Evolutionary conservation across 768 basidiomycete species (phyloP).

Genomic region (Pisolithus microcarpus): DNA sequence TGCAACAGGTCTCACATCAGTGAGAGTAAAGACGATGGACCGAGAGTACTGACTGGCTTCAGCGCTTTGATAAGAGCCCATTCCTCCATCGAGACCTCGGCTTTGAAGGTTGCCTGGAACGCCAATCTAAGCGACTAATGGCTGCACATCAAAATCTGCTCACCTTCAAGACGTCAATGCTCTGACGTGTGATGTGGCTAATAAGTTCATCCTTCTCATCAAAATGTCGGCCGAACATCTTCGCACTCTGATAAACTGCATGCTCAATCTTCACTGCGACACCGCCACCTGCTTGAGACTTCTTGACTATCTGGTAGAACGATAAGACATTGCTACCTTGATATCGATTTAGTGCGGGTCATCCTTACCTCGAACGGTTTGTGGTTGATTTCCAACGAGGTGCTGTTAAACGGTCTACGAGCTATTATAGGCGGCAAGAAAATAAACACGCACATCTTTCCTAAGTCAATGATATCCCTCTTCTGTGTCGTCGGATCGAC

Average conservation of each 20-base stretch:
- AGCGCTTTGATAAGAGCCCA: slow-evolving; percentile 88
- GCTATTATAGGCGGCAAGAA: neutral
- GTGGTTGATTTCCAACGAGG: slow-evolving; percentile 96
- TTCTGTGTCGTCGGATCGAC: slow-evolving; percentile 81
- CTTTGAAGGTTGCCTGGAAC: slow-evolving; percentile 71
- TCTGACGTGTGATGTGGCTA: slow-evolving; percentile 84
- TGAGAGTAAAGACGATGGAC: neutral
- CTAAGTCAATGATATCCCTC: slow-evolving; percentile 86
- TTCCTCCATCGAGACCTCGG: slow-evolving; percentile 84
- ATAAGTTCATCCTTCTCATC: slow-evolving; percentile 92
- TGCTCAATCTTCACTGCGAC: slow-evolving; percentile 99
- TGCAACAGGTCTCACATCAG: slow-evolving; percentile 10
- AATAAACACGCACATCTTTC: slow-evolving; percentile 71
- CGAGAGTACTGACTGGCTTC: slow-evolving; percentile 53
- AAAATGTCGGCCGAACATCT: slow-evolving; percentile 94
- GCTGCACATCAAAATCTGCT: neutral
- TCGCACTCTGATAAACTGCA: slow-evolving; percentile 90
- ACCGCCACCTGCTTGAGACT: slow-evolving; percentile 88
- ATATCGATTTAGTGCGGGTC: neutral
- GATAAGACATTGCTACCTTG: neutral
- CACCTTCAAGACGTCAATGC: slow-evolving; percentile 94
- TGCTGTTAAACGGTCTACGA: slow-evolving; percentile 38
- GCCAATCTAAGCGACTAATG: slow-evolving; percentile 5
- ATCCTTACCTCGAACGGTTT: slow-evolving; percentile 67
- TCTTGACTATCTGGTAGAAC: slow-evolving; percentile 69